These are phyloP conservation scores for Discostella stelligera DNA, from an alignment of 352 stramenopile species.

Conservation along the genomic window DNA sequence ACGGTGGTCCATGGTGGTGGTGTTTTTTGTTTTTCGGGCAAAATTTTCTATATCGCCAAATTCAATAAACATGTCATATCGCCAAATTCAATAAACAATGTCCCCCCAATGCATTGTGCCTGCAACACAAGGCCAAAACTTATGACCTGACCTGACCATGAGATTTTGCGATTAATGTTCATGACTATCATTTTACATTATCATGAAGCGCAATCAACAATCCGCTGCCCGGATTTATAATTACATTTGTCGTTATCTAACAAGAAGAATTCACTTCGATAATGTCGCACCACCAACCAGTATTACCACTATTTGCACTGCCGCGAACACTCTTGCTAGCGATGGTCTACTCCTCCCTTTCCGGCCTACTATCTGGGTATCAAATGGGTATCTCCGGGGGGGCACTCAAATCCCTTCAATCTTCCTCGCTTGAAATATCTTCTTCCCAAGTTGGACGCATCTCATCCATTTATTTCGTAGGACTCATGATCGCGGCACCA, in stretches of 20 bases:
- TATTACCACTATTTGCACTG: neutral
- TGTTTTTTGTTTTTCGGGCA: neutral
- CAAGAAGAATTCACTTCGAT: neutral
- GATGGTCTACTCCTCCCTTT: constrained; percentile 46
- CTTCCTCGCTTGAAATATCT: constrained; percentile 52
- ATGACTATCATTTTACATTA: too few species aligned
- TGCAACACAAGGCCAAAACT: too few species aligned
- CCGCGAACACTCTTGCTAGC: constrained; percentile 32
- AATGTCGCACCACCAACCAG: neutral
- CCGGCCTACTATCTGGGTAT: constrained; percentile 64
- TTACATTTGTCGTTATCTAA: neutral
- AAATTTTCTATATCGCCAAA: neutral
- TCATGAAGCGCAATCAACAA: neutral
- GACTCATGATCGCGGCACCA: constrained; percentile 51
- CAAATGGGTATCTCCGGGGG: constrained; percentile 74
- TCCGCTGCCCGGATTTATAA: too few species aligned
- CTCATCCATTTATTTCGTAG: constrained; percentile 70
- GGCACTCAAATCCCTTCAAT: constrained; percentile 60
- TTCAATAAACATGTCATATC: neutral
- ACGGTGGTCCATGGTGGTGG: constrained; percentile 28
- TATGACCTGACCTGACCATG: too few species aligned
- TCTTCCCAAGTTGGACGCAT: constrained; percentile 60
- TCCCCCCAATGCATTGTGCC: too few species aligned
- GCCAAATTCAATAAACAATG: neutral
- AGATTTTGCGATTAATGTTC: neutral